Evolutionary conservation across 208 protist genomes (phyloP).

Genomic region (Trypanosoma lewisi): DNA sequence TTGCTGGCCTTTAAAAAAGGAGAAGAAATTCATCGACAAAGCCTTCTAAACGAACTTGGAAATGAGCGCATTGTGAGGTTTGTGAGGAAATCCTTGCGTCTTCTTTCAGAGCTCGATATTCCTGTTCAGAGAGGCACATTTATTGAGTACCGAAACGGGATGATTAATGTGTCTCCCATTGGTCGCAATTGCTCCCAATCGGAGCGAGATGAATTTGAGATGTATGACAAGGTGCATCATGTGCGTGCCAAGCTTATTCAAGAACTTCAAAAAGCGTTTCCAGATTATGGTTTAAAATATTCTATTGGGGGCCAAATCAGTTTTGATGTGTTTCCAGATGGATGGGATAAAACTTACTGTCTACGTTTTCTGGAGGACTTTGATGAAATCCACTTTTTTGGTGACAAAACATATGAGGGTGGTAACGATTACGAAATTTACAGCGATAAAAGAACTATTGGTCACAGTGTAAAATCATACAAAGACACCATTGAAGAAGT

Average conservation of each 20-base stretch:
- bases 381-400: conserved; percentile 99
- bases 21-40: conserved; percentile 89
- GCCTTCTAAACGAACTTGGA: conserved; percentile 89
- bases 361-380: conserved; percentile 95
- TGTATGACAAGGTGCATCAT: conserved; percentile 96
- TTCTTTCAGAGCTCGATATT: conserved; percentile 97
- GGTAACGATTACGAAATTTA: conserved; percentile 99
- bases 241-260: conserved; percentile 94
- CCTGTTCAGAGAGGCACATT: conserved; percentile 99
- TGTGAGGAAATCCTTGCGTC: conserved; percentile 93
- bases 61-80: conserved; percentile 95
- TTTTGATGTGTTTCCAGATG: conserved; percentile 99
- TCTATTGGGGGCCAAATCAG: conserved; percentile 99
- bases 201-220: conserved; percentile 98
- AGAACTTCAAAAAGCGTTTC: conserved; percentile 77
- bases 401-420: conserved; percentile 98
- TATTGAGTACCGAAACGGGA: conserved; percentile 98
- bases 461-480: conserved; percentile 93
- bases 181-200: conserved; percentile 98
- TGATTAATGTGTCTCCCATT: conserved; percentile 99
- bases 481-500: conserved; percentile 95
- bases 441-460: conserved; percentile 79
- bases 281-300: conserved; percentile 93
- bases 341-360: conserved; percentile 99
- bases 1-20: conserved; percentile 91